A percentile compares a stretch with the other conserved stretches of the same genome.
Conservation (phyloP, 116 monocot genomes). For the Phalaenopsis hybrid region DNA sequence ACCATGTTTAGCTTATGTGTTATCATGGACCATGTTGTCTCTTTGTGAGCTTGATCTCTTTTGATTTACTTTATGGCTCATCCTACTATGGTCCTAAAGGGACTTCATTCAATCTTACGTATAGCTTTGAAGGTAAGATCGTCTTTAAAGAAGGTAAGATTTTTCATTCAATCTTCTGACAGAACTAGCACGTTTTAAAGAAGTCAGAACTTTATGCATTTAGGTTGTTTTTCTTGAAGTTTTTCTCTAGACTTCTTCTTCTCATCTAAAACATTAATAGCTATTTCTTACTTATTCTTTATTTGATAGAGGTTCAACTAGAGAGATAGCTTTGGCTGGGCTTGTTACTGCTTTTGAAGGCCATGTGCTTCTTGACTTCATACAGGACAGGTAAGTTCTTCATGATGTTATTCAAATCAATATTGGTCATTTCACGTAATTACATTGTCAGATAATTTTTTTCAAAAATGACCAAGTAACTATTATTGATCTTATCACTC, state of each 20-base stretch:
- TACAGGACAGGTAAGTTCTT: conserved; percentile 58
- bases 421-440: not conserved
- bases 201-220: not conserved
- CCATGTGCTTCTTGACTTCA: conserved; percentile 42
- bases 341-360: conserved; percentile 69
- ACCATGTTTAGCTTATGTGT: too few species aligned
- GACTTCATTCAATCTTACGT: not conserved
- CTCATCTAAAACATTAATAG: not conserved
- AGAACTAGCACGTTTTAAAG: not conserved
- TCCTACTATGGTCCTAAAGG: too few species aligned
- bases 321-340: conserved; percentile 54
- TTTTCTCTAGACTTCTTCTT: not conserved
- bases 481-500: not conserved
- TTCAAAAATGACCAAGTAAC: too few species aligned
- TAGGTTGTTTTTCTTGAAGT: not conserved
- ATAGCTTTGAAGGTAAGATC: not conserved
- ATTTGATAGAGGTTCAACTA: conserved; percentile 43
- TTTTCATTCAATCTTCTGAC: not conserved
- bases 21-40: too few species aligned
- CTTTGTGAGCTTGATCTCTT: too few species aligned
- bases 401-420: not conserved
- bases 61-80: too few species aligned
- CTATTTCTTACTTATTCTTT: not conserved
- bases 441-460: too few species aligned
- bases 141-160: not conserved